Base-by-base conservation (phyloP, 2,329 filamentous ascomycete genomes). In the Cladosporium sp. region DNA sequence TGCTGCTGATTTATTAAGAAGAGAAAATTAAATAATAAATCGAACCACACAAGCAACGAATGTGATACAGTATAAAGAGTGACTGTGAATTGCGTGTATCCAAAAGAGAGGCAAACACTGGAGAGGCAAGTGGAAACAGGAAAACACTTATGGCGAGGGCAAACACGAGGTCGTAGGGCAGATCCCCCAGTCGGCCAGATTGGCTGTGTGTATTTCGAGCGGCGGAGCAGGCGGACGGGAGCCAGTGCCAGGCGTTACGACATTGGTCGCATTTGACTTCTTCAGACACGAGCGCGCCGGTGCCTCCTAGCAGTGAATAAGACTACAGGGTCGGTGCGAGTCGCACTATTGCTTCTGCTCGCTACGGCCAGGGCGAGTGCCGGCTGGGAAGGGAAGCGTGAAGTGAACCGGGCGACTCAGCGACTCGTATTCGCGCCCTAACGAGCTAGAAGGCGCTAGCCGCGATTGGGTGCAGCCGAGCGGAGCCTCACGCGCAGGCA, bases 151-250 rank as follows among this genome's bases (percentile, higher is more conserved):
- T 56, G 54, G 9, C 22, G 43, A n/a, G 25, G 19, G 20, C 15
- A 55, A 25, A 43, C 49, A 51, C 49, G 49, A 51, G 49, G 36
- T 39, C 11, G 22, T 37, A 55, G 38, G 20, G 20, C 36, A 34
- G 30, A 34, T 12, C 11, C 30, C 30, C 30, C 30, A 12, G 30
- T 34, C 30, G 30, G 30, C 30, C 30, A 34, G 30, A 34, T 34
- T 34, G 30, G 51, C 51, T 22, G 39, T 42, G 38, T 55, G 51
- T 55, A 55, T 55, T 55, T 55, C 28, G 38, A 36, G 51, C 51
- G 51, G n/a, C 50, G 28, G 37, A 40, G 36, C 28, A 47, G 11
- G 43, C 36, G 50, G 50, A 36, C 50, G 36, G 39, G 30, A 43
- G 14, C n/a, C 28, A 42, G 51, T 28, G 38, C 51, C 25, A 55